These are phyloP conservation scores for Pseudogymnoascus destructans DNA, from an alignment of 2,329 filamentous ascomycete genomes.

Conservation along the genomic window DNA sequence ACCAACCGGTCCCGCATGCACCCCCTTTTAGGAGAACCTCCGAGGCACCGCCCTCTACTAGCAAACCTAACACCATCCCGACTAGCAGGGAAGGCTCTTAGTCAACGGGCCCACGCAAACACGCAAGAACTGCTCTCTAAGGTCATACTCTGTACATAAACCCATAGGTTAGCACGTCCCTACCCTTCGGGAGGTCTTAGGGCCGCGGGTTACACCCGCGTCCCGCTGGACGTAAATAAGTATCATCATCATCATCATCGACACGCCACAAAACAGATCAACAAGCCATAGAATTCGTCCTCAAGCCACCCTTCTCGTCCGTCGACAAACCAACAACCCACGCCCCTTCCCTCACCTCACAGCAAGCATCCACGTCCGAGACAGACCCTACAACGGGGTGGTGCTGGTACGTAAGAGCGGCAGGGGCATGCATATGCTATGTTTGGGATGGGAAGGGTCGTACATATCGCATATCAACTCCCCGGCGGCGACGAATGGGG, in stretches of 20 bases:
- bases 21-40: too few species aligned
- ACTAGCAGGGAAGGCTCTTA: too few species aligned
- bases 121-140: too few species aligned
- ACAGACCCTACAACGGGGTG: background rate
- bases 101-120: too few species aligned
- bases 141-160: too few species aligned
- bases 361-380: background rate
- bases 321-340: background rate
- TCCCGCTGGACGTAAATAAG: too few species aligned
- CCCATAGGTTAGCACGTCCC: too few species aligned
- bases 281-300: background rate
- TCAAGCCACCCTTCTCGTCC: background rate
- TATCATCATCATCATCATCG: background rate
- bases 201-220: too few species aligned
- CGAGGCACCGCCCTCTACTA: too few species aligned
- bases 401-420: background rate
- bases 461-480: conserved; percentile 2
- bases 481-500: background rate
- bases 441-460: background rate
- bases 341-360: background rate
- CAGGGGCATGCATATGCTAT: background rate
- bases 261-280: background rate
- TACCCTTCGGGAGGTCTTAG: too few species aligned
- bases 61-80: too few species aligned
- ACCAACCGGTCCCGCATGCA: too few species aligned